These are phyloP conservation scores for Ceriops zippeliana DNA, from an alignment of 345 rosid genomes.

Conservation along the genomic window DNA sequence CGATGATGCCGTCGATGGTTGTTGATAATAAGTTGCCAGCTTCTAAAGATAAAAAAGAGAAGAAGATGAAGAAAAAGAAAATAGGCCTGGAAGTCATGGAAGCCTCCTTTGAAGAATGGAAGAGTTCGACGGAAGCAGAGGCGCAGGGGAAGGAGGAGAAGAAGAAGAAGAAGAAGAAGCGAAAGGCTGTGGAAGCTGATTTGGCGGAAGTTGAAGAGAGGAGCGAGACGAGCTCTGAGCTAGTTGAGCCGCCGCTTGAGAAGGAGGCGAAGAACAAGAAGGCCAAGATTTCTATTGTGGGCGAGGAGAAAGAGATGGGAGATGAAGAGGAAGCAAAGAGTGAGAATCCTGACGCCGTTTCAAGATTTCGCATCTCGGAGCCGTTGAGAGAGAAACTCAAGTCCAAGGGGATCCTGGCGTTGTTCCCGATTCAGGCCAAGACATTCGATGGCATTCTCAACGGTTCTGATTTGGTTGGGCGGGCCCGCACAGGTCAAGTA, in stretches of 20 bases:
- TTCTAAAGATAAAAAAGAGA: slow-evolving; percentile 31
- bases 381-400: slow-evolving; percentile 57
- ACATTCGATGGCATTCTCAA: slow-evolving; percentile 70
- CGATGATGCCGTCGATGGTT: slow-evolving; percentile 60
- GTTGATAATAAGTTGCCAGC: slow-evolving; percentile 20
- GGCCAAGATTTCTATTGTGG: slow-evolving; percentile 19
- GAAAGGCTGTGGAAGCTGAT: slow-evolving; percentile 48
- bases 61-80: slow-evolving; percentile 65
- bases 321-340: slow-evolving; percentile 43
- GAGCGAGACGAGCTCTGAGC: slow-evolving; percentile 79
- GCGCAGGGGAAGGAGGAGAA: slow-evolving; percentile 22
- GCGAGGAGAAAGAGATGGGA: slow-evolving; percentile 20
- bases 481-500: slow-evolving; percentile 98
- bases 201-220: slow-evolving; percentile 34
- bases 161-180: slow-evolving; percentile 51
- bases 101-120: slow-evolving; percentile 3
- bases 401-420: slow-evolving; percentile 70
- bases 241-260: slow-evolving; percentile 44
- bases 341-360: slow-evolving; percentile 62
- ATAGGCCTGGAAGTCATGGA: slow-evolving; percentile 36
- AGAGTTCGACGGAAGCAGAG: not conserved
- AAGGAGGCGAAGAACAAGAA: slow-evolving; percentile 45
- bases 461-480: slow-evolving; percentile 86
- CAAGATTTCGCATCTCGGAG: slow-evolving; percentile 70
- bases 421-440: slow-evolving; percentile 88